phyloP scores from a whole-genome alignment of 192 early-diverging fungal genomes.

The Backusella circina region DNA sequence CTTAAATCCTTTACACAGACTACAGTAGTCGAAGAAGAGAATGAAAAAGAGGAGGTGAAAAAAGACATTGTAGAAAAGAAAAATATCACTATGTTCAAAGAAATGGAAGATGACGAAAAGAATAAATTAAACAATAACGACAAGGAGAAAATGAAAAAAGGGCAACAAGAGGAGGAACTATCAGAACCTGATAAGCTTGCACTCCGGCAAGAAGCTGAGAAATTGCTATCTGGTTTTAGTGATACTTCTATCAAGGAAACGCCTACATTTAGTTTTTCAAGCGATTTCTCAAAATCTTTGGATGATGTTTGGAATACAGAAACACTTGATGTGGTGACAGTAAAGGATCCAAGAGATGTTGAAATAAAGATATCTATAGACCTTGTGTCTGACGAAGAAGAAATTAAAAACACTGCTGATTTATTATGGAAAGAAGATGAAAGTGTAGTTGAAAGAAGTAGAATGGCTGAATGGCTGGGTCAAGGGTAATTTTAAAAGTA shows the following conservation, averaged over 20 bases:
- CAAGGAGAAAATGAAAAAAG: not conserved
- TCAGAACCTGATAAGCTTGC: not conserved
- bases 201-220: not conserved
- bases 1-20: not conserved
- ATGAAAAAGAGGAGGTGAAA: not conserved
- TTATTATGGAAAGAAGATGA: conserved; percentile 38
- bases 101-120: not conserved
- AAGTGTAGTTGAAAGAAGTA: conserved; percentile 30
- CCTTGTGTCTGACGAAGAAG: not conserved
- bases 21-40: not conserved
- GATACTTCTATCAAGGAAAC: not conserved
- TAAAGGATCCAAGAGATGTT: conserved; percentile 2
- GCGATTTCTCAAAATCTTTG: conserved; percentile 14
- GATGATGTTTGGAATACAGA: conserved; percentile 3
- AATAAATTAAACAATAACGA: not conserved
- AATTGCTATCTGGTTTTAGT: not conserved
- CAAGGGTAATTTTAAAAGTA: conserved; percentile 21
- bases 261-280: not conserved
- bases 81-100: not conserved
- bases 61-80: not conserved
- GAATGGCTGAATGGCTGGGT: conserved; percentile 46
- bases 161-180: not conserved
- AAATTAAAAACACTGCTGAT: conserved; percentile 16
- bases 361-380: not conserved
- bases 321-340: not conserved